Evolutionary conservation across 2,329 filamentous ascomycete species (phyloP).

Genomic region (Hypoxylon sp.): DNA sequence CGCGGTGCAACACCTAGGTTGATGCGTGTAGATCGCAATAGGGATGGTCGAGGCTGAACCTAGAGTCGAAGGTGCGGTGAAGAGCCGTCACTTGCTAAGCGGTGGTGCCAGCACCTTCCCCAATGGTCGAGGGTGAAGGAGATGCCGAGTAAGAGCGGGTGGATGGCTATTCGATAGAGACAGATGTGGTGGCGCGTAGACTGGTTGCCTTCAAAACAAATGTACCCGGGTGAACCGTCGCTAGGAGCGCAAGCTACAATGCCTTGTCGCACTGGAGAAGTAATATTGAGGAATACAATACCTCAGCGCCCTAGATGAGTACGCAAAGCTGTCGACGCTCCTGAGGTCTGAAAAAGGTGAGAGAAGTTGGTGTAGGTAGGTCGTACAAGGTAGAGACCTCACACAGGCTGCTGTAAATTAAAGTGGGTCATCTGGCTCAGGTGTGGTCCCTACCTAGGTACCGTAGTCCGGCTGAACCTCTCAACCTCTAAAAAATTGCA

Average conservation of each 20-base stretch:
- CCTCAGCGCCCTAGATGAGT: background rate
- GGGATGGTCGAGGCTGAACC: background rate
- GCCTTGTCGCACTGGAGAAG: background rate
- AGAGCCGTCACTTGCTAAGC: too few relatives aligned
- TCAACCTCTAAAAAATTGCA: background rate
- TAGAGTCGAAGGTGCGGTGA: background rate
- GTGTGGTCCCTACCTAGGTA: slow-evolving; percentile 2
- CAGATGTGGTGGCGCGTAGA: background rate
- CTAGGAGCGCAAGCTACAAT: background rate
- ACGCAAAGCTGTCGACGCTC: background rate
- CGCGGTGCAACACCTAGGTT: background rate
- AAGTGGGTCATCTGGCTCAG: slow-evolving; percentile 3
- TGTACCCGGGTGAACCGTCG: background rate
- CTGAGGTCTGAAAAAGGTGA: background rate
- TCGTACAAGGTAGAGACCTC: background rate
- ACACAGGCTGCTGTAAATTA: slow-evolving; percentile 2
- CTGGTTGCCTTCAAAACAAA: background rate
- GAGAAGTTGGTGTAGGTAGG: background rate
- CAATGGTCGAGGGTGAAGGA: background rate
- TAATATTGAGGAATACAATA: background rate
- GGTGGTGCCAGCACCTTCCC: background rate
- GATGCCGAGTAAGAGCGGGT: background rate
- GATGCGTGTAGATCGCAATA: background rate
- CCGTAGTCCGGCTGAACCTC: background rate
- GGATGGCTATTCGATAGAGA: background rate